A percentile compares a stretch with the other conserved stretches of the same genome.
Evolutionary conservation across 805 yeast species (phyloP).

Genomic region (Hanseniaspora occidentalis): DNA sequence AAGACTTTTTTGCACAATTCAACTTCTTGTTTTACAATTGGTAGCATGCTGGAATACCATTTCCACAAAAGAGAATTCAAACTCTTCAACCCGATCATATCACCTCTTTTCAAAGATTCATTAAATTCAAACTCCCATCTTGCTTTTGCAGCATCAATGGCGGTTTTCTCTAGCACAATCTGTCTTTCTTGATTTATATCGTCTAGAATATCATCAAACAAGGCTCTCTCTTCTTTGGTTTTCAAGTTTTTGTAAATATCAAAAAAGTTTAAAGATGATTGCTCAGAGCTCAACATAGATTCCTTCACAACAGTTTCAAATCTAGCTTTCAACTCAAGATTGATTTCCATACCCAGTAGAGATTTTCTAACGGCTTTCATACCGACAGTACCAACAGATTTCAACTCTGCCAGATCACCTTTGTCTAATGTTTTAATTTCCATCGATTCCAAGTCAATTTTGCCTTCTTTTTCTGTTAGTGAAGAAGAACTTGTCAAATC

Average conservation of each 20-base stretch:
- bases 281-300: not conserved
- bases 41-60: slow-evolving; percentile 71
- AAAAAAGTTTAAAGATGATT: slow-evolving; percentile 43
- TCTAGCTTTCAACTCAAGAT: slow-evolving; percentile 18
- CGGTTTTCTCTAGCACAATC: slow-evolving; percentile 52
- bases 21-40: slow-evolving; percentile 57
- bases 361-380: slow-evolving; percentile 70
- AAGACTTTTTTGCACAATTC: slow-evolving; percentile 36
- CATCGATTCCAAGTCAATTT: slow-evolving; percentile 11
- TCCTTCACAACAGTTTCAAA: slow-evolving; percentile 21
- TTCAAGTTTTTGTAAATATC: slow-evolving; percentile 45
- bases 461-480: slow-evolving; percentile 1
- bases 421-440: slow-evolving; percentile 37
- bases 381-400: slow-evolving; percentile 65
- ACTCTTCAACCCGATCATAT: slow-evolving; percentile 35
- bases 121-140: slow-evolving; percentile 83
- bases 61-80: slow-evolving; percentile 67
- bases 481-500: not conserved
- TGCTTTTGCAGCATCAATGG: slow-evolving; percentile 74
- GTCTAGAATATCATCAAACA: slow-evolving; percentile 59
- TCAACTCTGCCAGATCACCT: slow-evolving; percentile 38
- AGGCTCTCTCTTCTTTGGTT: slow-evolving; percentile 32
- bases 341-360: slow-evolving; percentile 36
- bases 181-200: slow-evolving; percentile 67
- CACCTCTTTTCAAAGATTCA: slow-evolving; percentile 47